Percentiles rank a stretch among this genome's conserved stretches.
phyloP scores from a whole-genome alignment of 495 filamentous ascomycete genomes.

The Penicillium canescens region DNA sequence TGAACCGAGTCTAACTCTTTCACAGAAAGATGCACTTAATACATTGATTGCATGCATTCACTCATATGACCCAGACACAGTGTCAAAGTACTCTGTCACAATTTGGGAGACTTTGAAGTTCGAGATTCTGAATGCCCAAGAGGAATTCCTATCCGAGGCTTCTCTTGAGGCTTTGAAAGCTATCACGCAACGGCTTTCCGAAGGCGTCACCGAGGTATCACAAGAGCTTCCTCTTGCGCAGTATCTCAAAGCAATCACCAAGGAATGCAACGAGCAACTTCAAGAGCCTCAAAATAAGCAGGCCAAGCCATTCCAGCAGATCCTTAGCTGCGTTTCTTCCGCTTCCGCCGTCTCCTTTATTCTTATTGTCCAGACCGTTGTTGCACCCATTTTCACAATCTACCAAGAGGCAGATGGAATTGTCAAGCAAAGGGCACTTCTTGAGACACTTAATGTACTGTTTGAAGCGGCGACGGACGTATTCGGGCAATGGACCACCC shows the following conservation, averaged over 20 bases:
- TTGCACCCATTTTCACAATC: slow-evolving; percentile 61
- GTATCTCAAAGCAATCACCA: slow-evolving; percentile 62
- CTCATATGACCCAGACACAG: slow-evolving; percentile 60
- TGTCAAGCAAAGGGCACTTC: slow-evolving; percentile 65
- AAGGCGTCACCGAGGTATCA: slow-evolving; percentile 47
- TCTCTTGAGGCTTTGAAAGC: slow-evolving; percentile 55
- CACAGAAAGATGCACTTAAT: slow-evolving; percentile 69
- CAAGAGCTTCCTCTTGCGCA: slow-evolving; percentile 55
- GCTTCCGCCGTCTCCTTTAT: slow-evolving; percentile 56
- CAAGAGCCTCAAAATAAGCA: slow-evolving; percentile 78
- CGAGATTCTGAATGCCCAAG: slow-evolving; percentile 73
- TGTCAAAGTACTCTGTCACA: slow-evolving; percentile 67
- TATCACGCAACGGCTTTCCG: slow-evolving; percentile 60
- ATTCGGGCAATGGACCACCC: slow-evolving; percentile 57
- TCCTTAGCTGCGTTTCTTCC: slow-evolving; percentile 56
- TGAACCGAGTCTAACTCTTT: slow-evolving; percentile 26
- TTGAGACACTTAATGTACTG: slow-evolving; percentile 63
- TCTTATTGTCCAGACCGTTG: slow-evolving; percentile 53
- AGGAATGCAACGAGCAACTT: slow-evolving; percentile 71
- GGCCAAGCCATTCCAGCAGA: slow-evolving; percentile 66
- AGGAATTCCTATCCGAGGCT: slow-evolving; percentile 66
- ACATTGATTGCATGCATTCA: slow-evolving; percentile 60
- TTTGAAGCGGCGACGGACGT: slow-evolving; percentile 57
- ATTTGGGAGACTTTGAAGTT: slow-evolving; percentile 77
- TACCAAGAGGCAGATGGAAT: slow-evolving; percentile 65